Conservation (phyloP, 2,329 filamentous ascomycete species). For the Chaetomium olivaceum region DNA sequence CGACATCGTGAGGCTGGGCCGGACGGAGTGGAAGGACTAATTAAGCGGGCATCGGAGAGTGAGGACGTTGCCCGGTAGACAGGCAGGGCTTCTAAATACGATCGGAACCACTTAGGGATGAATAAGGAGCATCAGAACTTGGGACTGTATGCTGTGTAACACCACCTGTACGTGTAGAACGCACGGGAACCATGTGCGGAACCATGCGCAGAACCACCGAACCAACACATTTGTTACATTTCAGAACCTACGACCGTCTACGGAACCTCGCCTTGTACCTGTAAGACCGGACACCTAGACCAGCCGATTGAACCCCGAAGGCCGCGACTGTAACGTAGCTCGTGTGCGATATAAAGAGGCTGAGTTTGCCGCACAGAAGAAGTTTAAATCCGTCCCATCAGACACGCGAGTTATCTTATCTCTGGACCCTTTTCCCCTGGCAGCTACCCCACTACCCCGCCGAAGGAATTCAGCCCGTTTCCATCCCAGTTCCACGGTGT, state of each 20-base stretch:
- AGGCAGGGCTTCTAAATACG: background rate
- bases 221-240: background rate
- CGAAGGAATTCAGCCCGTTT: conserved; percentile 22
- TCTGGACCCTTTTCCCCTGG: background rate
- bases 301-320: conserved; percentile 4
- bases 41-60: conserved; percentile 5
- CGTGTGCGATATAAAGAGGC: background rate
- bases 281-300: conserved; percentile 12
- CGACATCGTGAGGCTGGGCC: conserved; percentile 69
- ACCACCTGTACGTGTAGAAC: background rate
- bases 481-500: conserved; percentile 14
- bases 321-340: background rate
- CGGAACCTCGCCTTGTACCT: background rate
- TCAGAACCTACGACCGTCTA: background rate
- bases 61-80: background rate
- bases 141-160: conserved; percentile 3
- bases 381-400: conserved; percentile 7
- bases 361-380: background rate
- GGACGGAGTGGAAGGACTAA: conserved; percentile 53
- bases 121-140: background rate
- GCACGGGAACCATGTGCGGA: background rate
- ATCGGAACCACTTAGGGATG: background rate
- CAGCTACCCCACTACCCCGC: conserved; percentile 23
- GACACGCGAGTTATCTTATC: conserved; percentile 16
- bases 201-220: background rate